phyloP scores from a whole-genome alignment of 169 alveolate species.

The Plasmodium inui region DNA sequence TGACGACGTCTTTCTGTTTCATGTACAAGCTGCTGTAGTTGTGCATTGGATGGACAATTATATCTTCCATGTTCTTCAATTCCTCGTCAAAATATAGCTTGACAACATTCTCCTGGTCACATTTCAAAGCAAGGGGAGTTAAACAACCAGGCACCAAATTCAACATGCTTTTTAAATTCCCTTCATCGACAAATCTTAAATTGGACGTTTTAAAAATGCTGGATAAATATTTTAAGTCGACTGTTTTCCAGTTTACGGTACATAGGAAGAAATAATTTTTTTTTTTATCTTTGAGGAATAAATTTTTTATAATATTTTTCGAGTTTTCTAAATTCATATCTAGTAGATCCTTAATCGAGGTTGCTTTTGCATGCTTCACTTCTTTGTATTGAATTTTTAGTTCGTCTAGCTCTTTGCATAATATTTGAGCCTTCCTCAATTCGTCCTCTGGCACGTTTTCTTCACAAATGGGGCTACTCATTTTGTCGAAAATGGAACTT shows the following conservation, averaged over 20 bases:
- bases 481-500: constrained; percentile 18
- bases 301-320: constrained; percentile 65
- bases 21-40: constrained; percentile 74
- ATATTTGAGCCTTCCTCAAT: constrained; percentile 15
- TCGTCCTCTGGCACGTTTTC: constrained; percentile 36
- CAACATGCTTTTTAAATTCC: constrained; percentile 77
- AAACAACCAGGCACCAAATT: constrained; percentile 83
- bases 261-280: constrained; percentile 76
- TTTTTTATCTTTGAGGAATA: constrained; percentile 80
- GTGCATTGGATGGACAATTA: constrained; percentile 77
- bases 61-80: constrained; percentile 63
- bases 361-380: constrained; percentile 70
- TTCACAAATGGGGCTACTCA: constrained; percentile 17
- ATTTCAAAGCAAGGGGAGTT: constrained; percentile 85
- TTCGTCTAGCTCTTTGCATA: constrained; percentile 45
- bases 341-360: constrained; percentile 71
- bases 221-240: constrained; percentile 80
- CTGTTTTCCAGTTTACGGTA: constrained; percentile 73
- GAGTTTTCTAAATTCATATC: constrained; percentile 48
- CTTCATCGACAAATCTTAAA: constrained; percentile 86
- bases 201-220: constrained; percentile 80
- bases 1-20: constrained; percentile 60
- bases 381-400: constrained; percentile 63
- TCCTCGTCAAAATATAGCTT: constrained; percentile 59
- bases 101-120: constrained; percentile 78